A percentile compares a stretch with the other conserved stretches of the same genome.
These are phyloP conservation scores for Lepidium sativum DNA, from an alignment of 345 rosid genomes.

Conservation along the genomic window DNA sequence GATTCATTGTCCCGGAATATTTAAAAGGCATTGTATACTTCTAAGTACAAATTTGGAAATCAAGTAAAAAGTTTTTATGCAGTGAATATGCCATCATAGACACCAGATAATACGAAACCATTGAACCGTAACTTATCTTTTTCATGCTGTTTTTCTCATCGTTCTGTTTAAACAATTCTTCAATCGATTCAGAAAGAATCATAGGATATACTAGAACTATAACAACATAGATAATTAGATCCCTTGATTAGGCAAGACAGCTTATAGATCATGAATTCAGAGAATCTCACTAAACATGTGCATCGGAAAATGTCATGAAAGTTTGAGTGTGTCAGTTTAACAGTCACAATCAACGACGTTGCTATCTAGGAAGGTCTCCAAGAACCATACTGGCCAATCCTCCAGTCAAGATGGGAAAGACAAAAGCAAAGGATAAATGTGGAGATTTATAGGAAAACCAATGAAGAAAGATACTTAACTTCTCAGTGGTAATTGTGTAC, in stretches of 20 bases:
- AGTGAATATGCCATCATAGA: slow-evolving; percentile 8
- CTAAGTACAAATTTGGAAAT: slow-evolving; percentile 20
- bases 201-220: not conserved
- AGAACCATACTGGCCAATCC: not conserved
- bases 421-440: slow-evolving; percentile 47
- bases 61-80: slow-evolving; percentile 11
- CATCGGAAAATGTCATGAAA: not conserved
- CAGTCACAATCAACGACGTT: not conserved
- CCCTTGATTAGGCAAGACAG: slow-evolving; percentile 3
- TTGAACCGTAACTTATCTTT: not conserved
- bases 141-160: not conserved
- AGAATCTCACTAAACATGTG: slow-evolving; percentile 6
- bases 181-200: not conserved
- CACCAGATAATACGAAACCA: not conserved
- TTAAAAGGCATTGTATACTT: slow-evolving; percentile 17
- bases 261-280: not conserved
- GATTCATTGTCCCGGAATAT: slow-evolving; percentile 14
- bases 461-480: slow-evolving; percentile 68
- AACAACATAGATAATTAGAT: not conserved
- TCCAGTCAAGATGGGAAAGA: slow-evolving; percentile 20
- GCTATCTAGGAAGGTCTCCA: not conserved
- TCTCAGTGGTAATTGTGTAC: slow-evolving; percentile 43
- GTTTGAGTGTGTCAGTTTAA: not conserved
- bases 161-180: not conserved
- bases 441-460: slow-evolving; percentile 35